phyloP scores from a whole-genome alignment of 768 basidiomycete genomes.

The Leccinum truebloodii region DNA sequence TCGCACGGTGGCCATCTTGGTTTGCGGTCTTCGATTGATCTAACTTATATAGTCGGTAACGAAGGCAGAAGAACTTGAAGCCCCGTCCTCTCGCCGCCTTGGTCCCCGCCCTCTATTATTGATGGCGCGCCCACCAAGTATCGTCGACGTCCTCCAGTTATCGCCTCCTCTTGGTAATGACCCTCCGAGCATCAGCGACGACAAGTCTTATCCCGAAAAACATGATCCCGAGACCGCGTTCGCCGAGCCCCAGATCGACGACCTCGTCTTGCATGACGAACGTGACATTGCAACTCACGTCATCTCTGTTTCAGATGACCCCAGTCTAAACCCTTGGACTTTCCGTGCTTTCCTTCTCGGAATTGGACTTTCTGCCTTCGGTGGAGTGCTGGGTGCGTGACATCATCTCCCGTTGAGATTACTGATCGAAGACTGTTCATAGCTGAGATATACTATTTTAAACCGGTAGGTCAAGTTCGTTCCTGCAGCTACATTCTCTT shows the following conservation, averaged over 20 bases:
- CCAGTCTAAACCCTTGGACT: constrained; percentile 31
- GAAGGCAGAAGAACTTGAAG: neutral
- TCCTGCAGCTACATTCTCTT: constrained; percentile 2
- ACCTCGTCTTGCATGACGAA: constrained; percentile 39
- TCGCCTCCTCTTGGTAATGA: neutral
- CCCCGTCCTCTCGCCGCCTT: neutral
- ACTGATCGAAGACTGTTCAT: constrained; percentile 8
- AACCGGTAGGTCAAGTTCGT: constrained; percentile 40
- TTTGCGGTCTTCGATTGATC: neutral
- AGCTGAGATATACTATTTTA: constrained; percentile 66
- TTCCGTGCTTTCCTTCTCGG: constrained; percentile 56
- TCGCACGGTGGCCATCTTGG: neutral
- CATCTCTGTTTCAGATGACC: constrained; percentile 39
- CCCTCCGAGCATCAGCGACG: constrained; percentile 13
- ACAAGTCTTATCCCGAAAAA: constrained; percentile 30
- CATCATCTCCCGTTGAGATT: neutral
- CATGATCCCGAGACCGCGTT: constrained; percentile 35
- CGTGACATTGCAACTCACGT: constrained; percentile 51
- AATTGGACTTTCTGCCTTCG: constrained; percentile 52
- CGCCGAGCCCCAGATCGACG: constrained; percentile 13
- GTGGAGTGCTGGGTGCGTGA: constrained; percentile 50
- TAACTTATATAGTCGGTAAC: constrained; percentile 2
- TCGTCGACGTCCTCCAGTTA: constrained; percentile 3
- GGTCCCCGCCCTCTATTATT: neutral
- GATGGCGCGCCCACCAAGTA: constrained; percentile 11